A percentile compares a stretch with the other conserved stretches of the same genome.
These are phyloP conservation scores for Ilex aquifolium DNA, from an alignment of 257 asterid species.

Conservation along the genomic window DNA sequence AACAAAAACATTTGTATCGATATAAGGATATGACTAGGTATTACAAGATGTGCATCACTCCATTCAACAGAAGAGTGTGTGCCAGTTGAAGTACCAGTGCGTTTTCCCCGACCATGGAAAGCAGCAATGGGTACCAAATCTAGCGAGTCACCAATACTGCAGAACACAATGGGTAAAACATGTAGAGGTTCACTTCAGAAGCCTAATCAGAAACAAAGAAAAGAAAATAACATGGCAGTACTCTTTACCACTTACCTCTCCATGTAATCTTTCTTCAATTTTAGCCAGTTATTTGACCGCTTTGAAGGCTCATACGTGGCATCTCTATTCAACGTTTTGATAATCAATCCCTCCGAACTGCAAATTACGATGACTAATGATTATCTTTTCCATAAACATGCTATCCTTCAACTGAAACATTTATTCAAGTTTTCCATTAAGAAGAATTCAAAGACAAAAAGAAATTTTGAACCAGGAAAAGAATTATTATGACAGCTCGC, in stretches of 20 bases:
- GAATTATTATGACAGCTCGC: too few species aligned
- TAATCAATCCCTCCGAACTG: slow-evolving; percentile 92
- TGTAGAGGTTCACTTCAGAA: slow-evolving; percentile 1
- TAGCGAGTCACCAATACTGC: slow-evolving; percentile 87
- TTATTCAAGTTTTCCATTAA: too few species aligned
- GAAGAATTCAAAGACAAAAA: too few species aligned
- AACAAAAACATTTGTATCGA: neutral
- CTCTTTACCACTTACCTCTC: slow-evolving; percentile 46
- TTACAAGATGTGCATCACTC: neutral
- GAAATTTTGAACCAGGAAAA: too few species aligned
- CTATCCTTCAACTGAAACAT: too few species aligned
- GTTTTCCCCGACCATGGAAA: slow-evolving; percentile 93
- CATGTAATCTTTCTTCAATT: slow-evolving; percentile 91
- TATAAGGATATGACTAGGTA: neutral
- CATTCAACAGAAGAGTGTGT: slow-evolving; percentile 6
- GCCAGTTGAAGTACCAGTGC: slow-evolving; percentile 50
- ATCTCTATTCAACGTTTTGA: slow-evolving; percentile 82
- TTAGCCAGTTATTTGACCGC: slow-evolving; percentile 86
- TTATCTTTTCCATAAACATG: too few species aligned
- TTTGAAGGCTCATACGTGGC: slow-evolving; percentile 96
- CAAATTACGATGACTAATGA: slow-evolving; percentile 3
- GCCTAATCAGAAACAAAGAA: slow-evolving; percentile 9
- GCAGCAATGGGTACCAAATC: slow-evolving; percentile 99
- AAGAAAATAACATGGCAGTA: slow-evolving; percentile 8
- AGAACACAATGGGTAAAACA: slow-evolving; percentile 16